Evolutionary conservation across 1,284 basidiomycete genomes (phyloP).

Genomic region (Pseudomicrostroma phylloplanum): DNA sequence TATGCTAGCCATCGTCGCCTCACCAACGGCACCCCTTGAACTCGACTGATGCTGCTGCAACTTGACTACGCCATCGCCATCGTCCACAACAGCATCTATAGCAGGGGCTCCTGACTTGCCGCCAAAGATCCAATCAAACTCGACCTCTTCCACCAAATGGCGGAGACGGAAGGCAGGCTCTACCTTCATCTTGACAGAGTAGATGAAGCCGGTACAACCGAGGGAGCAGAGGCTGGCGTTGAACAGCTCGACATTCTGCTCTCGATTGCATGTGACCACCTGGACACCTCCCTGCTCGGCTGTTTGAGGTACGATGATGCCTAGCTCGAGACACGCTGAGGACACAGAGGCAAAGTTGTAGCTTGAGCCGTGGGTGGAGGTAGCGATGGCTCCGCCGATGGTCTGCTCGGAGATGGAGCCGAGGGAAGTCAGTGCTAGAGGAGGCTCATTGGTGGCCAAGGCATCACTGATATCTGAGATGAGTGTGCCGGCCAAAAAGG

Average conservation of each 20-base stretch:
- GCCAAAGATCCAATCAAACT: conserved; percentile 59
- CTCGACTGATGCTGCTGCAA: no score
- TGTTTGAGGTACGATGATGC: conserved; percentile 57
- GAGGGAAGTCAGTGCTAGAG: conserved; percentile 79
- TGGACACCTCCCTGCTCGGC: conserved; percentile 62
- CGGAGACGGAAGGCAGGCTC: conserved; percentile 76
- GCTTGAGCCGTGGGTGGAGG: conserved; percentile 90
- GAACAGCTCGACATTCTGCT: conserved; percentile 70
- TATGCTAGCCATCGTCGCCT: no score
- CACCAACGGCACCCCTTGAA: no score
- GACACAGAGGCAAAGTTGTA: conserved; percentile 74
- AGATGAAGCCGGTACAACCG: conserved; percentile 84
- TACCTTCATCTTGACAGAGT: conserved; percentile 70
- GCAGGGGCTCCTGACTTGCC: conserved; percentile 51
- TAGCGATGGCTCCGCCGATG: conserved; percentile 85
- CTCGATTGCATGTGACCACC: conserved; percentile 63
- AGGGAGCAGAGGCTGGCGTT: conserved; percentile 85
- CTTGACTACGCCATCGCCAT: neutral
- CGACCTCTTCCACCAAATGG: conserved; percentile 66
- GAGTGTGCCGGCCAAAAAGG: conserved; percentile 47
- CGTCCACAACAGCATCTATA: neutral
- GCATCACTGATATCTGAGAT: conserved; percentile 46
- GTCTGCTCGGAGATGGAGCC: conserved; percentile 97
- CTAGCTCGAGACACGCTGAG: conserved; percentile 69
- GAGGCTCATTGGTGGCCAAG: conserved; percentile 60